Evolutionary conservation across 208 protist genomes (phyloP).

Genomic region (Trypanosomatidae sp.): DNA sequence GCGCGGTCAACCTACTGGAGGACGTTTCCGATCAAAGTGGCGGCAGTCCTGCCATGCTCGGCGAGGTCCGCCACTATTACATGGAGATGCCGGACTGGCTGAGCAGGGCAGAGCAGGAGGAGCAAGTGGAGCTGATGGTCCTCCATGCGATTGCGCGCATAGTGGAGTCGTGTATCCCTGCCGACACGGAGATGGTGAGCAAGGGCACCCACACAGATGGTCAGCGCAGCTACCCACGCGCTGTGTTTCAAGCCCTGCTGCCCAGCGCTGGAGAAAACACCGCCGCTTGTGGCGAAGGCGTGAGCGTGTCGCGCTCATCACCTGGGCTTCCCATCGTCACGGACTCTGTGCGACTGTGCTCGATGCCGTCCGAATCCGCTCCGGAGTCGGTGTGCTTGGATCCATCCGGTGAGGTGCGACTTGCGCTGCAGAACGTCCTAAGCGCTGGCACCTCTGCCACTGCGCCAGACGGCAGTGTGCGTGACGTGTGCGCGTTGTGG

Average conservation of each 20-base stretch:
- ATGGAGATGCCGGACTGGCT: constrained; percentile 33
- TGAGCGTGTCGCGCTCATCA: neutral
- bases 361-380: constrained; percentile 5
- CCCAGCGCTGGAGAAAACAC: neutral
- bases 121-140: constrained; percentile 43
- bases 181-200: constrained; percentile 4
- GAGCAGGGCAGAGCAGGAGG: constrained; percentile 46
- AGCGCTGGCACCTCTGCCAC: neutral
- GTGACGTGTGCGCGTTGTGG: constrained; percentile 38
- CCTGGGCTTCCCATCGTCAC: neutral
- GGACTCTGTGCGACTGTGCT: constrained; percentile 10
- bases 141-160: constrained; percentile 44
- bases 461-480: neutral
- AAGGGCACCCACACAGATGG: neutral
- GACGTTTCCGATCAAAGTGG: neutral
- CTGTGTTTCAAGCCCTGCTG: constrained; percentile 7
- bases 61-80: constrained; percentile 31
- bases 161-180: constrained; percentile 3
- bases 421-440: constrained; percentile 14
- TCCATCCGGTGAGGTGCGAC: constrained; percentile 4
- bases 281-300: neutral
- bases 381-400: constrained; percentile 12
- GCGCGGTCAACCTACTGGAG: neutral
- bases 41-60: neutral
- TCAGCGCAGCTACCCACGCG: neutral